Evolutionary conservation across 2,329 filamentous ascomycete species (phyloP).

Genomic region (Colletotrichum nymphaeae): DNA sequence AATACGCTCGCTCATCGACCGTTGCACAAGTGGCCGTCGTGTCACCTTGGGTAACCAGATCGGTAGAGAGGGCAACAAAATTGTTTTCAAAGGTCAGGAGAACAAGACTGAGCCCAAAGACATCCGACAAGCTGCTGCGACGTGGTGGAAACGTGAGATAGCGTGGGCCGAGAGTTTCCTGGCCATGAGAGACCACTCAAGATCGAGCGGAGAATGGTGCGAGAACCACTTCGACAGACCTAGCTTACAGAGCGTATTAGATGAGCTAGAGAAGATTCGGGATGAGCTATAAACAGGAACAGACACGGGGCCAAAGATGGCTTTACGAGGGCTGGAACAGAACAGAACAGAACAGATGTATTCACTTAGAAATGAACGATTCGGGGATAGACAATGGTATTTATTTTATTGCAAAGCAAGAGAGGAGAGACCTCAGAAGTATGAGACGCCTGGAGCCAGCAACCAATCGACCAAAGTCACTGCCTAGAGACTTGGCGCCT

Average conservation of each 20-base stretch:
- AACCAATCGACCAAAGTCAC: background rate
- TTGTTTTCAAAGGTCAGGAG: conserved; percentile 54
- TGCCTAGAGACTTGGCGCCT: background rate
- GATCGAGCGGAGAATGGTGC: conserved; percentile 55
- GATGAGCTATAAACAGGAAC: conserved; percentile 39
- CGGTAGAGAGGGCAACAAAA: conserved; percentile 55
- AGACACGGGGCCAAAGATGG: background rate
- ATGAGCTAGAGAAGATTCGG: conserved; percentile 23
- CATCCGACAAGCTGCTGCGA: conserved; percentile 51
- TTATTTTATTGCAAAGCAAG: background rate
- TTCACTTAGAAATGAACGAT: background rate
- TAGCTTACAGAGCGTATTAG: conserved; percentile 56
- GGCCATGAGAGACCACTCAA: conserved; percentile 50
- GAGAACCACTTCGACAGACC: conserved; percentile 64
- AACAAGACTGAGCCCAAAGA: conserved; percentile 47
- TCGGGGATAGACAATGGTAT: background rate
- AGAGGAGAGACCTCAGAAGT: background rate
- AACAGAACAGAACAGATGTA: background rate
- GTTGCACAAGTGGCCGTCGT: conserved; percentile 62
- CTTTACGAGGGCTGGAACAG: background rate
- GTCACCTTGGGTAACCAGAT: conserved; percentile 57
- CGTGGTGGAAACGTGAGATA: conserved; percentile 63
- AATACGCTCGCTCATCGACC: conserved; percentile 60
- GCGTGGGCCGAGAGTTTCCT: conserved; percentile 60
- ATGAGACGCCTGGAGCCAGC: background rate